Percentiles rank a stretch among this genome's conserved stretches.
Evolutionary conservation across 768 basidiomycete species (phyloP).

Genomic region (Trametes maxima): DNA sequence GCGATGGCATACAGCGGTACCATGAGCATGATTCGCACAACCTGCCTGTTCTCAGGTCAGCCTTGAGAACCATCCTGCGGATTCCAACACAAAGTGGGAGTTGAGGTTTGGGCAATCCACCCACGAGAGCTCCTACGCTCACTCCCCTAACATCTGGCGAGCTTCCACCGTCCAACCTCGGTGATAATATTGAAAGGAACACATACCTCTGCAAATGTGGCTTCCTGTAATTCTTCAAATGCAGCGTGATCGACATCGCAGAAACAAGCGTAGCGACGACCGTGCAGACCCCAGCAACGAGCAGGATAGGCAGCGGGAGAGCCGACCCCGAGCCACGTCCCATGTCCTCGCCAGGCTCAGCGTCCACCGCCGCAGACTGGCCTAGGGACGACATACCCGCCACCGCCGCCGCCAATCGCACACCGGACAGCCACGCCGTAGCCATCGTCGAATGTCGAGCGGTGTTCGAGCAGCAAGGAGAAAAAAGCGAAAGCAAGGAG

Average conservation of each 20-base stretch:
- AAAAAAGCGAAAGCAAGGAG: neutral
- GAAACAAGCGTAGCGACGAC: slow-evolving; percentile 73
- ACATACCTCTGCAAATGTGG: slow-evolving; percentile 75
- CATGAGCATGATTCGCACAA: slow-evolving; percentile 96
- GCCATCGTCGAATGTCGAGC: slow-evolving; percentile 1
- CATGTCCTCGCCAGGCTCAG: neutral
- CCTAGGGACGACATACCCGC: too few relatives aligned
- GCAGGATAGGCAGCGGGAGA: slow-evolving; percentile 54
- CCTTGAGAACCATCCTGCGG: too few relatives aligned
- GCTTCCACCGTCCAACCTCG: too few relatives aligned
- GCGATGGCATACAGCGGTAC: slow-evolving; percentile 91
- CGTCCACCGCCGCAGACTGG: neutral
- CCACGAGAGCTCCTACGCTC: too few relatives aligned
- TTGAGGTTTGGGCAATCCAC: too few relatives aligned
- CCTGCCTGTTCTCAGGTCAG: slow-evolving; percentile 58
- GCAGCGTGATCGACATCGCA: slow-evolving; percentile 72
- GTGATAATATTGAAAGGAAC: neutral
- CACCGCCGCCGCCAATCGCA: too few relatives aligned
- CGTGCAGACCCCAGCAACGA: slow-evolving; percentile 64
- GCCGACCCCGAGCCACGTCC: slow-evolving; percentile 54
- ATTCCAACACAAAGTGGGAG: too few relatives aligned
- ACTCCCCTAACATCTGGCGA: too few relatives aligned
- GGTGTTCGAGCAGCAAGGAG: too few relatives aligned
- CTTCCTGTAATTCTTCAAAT: slow-evolving; percentile 86
- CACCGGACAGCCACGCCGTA: too few relatives aligned